phyloP scores from a whole-genome alignment of 169 alveolate genomes.

The Plasmodium vivax region DNA sequence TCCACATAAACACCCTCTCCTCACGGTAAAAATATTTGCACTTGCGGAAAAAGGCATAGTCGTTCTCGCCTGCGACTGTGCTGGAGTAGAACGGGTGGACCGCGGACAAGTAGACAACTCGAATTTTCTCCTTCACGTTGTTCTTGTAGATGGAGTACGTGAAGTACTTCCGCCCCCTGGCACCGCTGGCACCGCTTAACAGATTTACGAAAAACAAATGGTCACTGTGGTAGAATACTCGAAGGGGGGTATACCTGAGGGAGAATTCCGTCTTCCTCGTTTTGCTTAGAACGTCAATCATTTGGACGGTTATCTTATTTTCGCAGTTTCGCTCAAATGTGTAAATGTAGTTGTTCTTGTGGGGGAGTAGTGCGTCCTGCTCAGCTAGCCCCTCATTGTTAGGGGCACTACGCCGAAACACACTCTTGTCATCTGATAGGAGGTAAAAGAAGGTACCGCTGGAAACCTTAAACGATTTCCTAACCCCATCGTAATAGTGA shows the following conservation, averaged over 20 bases:
- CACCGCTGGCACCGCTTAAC: background rate
- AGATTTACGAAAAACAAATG: slow-evolving; percentile 54
- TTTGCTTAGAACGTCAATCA: slow-evolving; percentile 34
- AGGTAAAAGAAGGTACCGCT: slow-evolving; percentile 27
- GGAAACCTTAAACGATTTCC: slow-evolving; percentile 23
- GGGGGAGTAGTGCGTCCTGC: background rate
- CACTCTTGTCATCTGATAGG: slow-evolving; percentile 6
- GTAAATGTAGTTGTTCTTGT: slow-evolving; percentile 4
- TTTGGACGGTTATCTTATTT: slow-evolving; percentile 19
- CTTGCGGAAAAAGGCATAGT: slow-evolving; percentile 23
- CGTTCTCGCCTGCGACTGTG: background rate
- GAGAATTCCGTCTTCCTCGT: slow-evolving; percentile 11
- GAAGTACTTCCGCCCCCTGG: slow-evolving; percentile 31
- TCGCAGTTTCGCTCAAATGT: slow-evolving; percentile 15
- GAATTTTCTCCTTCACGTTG: slow-evolving; percentile 28
- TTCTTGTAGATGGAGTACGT: slow-evolving; percentile 48
- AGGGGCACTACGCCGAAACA: slow-evolving; percentile 2
- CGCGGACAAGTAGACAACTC: slow-evolving; percentile 41
- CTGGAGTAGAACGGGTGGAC: slow-evolving; percentile 39
- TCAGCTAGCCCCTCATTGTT: background rate
- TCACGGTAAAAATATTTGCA: slow-evolving; percentile 66
- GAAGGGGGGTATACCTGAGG: slow-evolving; percentile 29
- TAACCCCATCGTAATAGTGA: slow-evolving; percentile 55
- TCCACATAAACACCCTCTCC: slow-evolving; percentile 57
- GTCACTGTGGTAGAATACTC: slow-evolving; percentile 29